Conservation (phyloP, 148 eudicot genomes). For the Fagopyrum esculentum region DNA sequence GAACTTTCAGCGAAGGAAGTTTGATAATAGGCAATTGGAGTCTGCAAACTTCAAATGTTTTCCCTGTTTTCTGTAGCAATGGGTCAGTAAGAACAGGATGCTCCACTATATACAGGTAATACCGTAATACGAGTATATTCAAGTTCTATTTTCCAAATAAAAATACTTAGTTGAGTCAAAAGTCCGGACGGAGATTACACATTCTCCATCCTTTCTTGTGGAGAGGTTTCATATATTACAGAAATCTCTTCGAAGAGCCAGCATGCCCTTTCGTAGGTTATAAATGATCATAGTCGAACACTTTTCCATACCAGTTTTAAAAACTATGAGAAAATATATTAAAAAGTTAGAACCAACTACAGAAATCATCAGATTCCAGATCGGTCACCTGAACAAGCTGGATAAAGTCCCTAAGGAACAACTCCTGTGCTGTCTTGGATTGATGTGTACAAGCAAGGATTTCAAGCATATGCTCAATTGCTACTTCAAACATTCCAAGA, state of each 20-base stretch:
- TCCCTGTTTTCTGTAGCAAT: conserved; percentile 68
- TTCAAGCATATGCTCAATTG: conserved; percentile 76
- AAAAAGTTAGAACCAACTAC: not conserved
- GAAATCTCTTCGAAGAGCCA: not conserved
- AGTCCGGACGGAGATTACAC: not conserved
- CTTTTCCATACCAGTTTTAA: not conserved
- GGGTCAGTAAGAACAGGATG: not conserved
- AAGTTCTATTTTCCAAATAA: not conserved
- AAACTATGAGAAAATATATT: not conserved
- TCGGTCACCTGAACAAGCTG: conserved; percentile 68
- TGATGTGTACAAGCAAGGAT: conserved; percentile 86
- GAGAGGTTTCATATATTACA: not conserved
- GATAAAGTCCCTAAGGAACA: conserved; percentile 78
- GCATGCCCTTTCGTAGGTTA: not conserved
- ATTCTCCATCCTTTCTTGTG: not conserved
- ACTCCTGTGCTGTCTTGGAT: conserved; percentile 80
- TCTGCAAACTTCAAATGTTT: conserved; percentile 65
- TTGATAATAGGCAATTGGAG: conserved; percentile 84
- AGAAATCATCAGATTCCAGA: conserved; percentile 5
- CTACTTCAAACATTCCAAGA: conserved; percentile 80
- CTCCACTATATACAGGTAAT: not conserved
- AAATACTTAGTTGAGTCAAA: not conserved
- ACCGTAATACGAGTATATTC: not conserved
- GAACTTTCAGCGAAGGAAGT: conserved; percentile 60
- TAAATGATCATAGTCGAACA: not conserved